A percentile compares a stretch with the other conserved stretches of the same genome.
Conservation (phyloP, 169 alveolate species). For the Ichthyophthirius multifiliis region DNA sequence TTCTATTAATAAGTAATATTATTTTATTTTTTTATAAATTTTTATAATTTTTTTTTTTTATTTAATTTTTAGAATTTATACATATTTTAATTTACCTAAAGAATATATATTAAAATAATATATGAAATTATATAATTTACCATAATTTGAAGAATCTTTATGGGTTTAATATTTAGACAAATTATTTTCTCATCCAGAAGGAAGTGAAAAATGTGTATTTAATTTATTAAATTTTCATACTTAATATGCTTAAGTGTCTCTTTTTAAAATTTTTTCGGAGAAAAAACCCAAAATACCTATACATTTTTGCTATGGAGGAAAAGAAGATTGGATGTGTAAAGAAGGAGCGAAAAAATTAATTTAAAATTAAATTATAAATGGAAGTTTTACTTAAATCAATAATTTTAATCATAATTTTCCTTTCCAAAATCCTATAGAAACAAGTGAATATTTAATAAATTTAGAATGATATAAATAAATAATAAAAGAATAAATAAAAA, state of each 20-base stretch:
- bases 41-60: neutral
- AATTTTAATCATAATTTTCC: conserved; percentile 26
- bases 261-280: neutral
- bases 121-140: neutral
- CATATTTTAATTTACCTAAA: neutral
- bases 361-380: neutral
- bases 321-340: conserved; percentile 31
- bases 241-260: neutral
- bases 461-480: too few species aligned
- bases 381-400: neutral
- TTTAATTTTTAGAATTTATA: neutral
- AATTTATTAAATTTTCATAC: conserved; percentile 20
- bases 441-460: neutral
- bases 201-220: conserved; percentile 31
- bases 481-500: too few species aligned
- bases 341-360: conserved; percentile 23
- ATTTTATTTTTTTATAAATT: neutral
- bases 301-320: conserved; percentile 23
- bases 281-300: conserved; percentile 11
- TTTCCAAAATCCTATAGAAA: conserved; percentile 34
- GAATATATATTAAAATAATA: neutral
- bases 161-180: conserved; percentile 32
- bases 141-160: conserved; percentile 13
- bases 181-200: conserved; percentile 6
- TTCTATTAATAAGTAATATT: neutral